Evolutionary conservation across 225 moss, liverwort and hornwort genomes (phyloP), one percentile per base, ranked within the genome.

Genomic region (Bryum argenteum): DNA sequence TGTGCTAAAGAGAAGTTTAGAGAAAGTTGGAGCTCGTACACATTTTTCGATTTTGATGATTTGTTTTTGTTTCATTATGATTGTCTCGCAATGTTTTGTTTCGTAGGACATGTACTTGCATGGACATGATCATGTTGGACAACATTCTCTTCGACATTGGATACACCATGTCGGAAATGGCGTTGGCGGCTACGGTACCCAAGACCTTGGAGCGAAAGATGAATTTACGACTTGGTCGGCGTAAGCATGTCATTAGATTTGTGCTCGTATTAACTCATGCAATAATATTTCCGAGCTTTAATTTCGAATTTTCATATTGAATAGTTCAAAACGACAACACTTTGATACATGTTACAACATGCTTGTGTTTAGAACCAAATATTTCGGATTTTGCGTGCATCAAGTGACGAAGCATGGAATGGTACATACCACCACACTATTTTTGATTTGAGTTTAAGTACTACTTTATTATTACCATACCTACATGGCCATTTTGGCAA

Each of bases 121-220:
- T 69, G 73, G 78, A 37, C 73, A 79, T 73, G 78, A 79, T 50
- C 73, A 79, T 20, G 45, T 79, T 16, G 73, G 73, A 47, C 73
- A 79, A 73, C 56, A 73, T 15, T 79, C 73, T 11, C 56, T 20
- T 17, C 66, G 78, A 62, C 47, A 47, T 24, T 62, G 40, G 20
- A 55, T 73, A 1, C 24, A 44, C 38, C 78, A 79, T 8, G 69
- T 79, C 15, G 73, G 78, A 54, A 78, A 78, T 63, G 73, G 68
- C 10, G 73, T 79, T 55, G 78, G 73, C 0, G 72, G 78, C 42
- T 52, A 51, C 10, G 9, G 8, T 0, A 78, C 71, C 8, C 71
- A 78, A 59, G 16, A 26, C 16, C 65, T 72, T 0, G 20, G 9
- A 2, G 20, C 11, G 3, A 47, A 20, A 5, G 77, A 78, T 21